Conservation (phyloP, 1,284 basidiomycete genomes). For the Chalciporus sp. region DNA sequence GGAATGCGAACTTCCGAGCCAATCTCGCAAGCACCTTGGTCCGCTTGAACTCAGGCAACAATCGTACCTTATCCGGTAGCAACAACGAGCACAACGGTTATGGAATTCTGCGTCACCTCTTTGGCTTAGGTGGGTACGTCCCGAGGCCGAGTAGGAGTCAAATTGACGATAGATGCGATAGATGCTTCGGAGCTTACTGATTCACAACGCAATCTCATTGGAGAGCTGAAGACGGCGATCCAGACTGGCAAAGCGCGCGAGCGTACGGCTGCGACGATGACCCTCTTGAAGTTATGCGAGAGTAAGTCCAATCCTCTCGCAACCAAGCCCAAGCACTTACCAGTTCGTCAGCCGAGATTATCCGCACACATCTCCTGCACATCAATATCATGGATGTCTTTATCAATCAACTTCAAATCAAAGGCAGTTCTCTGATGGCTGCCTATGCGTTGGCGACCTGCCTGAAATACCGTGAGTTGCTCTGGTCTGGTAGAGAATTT, state of each 20-base stretch:
- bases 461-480: slow-evolving; percentile 6
- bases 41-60: neutral
- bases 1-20: neutral
- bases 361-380: neutral
- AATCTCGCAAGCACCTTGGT: slow-evolving; percentile 1
- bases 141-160: neutral
- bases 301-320: neutral
- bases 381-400: slow-evolving; percentile 1
- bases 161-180: neutral
- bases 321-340: neutral
- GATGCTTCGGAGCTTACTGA: neutral
- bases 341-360: neutral
- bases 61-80: neutral
- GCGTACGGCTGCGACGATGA: slow-evolving; percentile 9
- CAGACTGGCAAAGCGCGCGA: neutral
- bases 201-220: neutral
- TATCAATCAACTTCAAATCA: neutral
- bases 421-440: slow-evolving; percentile 7
- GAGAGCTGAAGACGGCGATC: neutral
- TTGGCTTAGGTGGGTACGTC: slow-evolving; percentile 7
- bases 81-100: neutral
- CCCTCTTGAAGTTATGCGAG: slow-evolving; percentile 7
- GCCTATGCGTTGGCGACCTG: slow-evolving; percentile 11
- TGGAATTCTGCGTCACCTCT: neutral
- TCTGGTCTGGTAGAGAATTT: neutral